These are phyloP conservation scores for Andrographis paniculata DNA, from an alignment of 305 asterid species.

Conservation along the genomic window DNA sequence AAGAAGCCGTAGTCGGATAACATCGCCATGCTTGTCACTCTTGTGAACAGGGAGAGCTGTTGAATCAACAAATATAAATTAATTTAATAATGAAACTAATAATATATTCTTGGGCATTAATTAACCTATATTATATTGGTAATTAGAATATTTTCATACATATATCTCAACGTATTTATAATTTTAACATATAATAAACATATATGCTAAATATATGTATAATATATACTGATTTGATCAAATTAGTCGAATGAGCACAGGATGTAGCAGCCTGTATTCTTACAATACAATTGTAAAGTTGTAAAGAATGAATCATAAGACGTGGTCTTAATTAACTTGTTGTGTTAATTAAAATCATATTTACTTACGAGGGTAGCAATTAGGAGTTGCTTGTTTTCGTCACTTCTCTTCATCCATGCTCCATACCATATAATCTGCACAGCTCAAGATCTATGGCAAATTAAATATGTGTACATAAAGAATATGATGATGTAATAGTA, in stretches of 20 bases:
- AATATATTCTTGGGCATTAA: neutral
- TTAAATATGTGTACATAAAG: neutral
- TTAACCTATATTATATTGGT: neutral
- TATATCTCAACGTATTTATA: too few species aligned
- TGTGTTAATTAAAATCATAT: too few species aligned
- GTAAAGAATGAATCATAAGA: neutral
- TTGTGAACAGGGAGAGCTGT: constrained; percentile 38
- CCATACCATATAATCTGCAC: constrained; percentile 60
- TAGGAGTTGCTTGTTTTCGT: constrained; percentile 31
- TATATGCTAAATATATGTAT: too few species aligned
- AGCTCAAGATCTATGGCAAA: neutral
- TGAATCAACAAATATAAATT: neutral
- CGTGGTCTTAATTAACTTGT: neutral
- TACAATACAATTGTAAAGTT: neutral
- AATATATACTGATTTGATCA: too few species aligned
- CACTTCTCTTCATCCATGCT: constrained; percentile 50
- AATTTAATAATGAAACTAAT: neutral
- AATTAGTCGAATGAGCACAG: too few species aligned
- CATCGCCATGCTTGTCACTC: constrained; percentile 44
- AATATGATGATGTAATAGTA: neutral
- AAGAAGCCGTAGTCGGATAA: constrained; percentile 42
- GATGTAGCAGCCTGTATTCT: too few species aligned
- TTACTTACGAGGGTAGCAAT: constrained; percentile 39
- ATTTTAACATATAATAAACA: too few species aligned
- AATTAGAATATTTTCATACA: too few species aligned